Conservation (phyloP, 139 green algal species). For the Tetradesmus obliquus region DNA sequence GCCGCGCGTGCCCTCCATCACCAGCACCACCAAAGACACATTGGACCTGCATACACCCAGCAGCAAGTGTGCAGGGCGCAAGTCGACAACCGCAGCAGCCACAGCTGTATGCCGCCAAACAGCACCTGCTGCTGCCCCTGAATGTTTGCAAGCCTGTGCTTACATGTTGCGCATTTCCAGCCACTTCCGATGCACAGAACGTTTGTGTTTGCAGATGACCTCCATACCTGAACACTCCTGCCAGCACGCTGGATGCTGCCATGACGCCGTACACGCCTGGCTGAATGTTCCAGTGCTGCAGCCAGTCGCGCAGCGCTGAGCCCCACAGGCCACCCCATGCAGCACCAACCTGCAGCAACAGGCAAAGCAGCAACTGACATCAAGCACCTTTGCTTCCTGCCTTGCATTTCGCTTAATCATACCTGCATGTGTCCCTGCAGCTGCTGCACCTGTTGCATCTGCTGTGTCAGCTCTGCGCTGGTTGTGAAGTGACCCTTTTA, state of each 20-base stretch:
- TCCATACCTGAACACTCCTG: slow-evolving; percentile 83
- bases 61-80: not conserved
- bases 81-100: not conserved
- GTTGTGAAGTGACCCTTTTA: not conserved
- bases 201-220: too few relatives aligned
- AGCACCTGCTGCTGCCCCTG: too few relatives aligned
- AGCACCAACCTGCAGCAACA: slow-evolving; percentile 61
- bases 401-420: not conserved
- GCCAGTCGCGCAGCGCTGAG: slow-evolving; percentile 65
- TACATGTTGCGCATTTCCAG: not conserved
- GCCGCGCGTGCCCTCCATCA: slow-evolving; percentile 86
- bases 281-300: slow-evolving; percentile 72
- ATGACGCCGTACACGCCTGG: slow-evolving; percentile 87
- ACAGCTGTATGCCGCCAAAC: not conserved
- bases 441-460: not conserved
- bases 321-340: slow-evolving; percentile 79
- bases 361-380: not conserved
- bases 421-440: too few relatives aligned
- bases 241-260: slow-evolving; percentile 83
- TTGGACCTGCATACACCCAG: slow-evolving; percentile 47
- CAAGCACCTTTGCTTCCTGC: not conserved
- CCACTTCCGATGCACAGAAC: too few relatives aligned
- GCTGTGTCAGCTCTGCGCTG: not conserved
- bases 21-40: slow-evolving; percentile 92
- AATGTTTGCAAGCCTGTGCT: not conserved